phyloP scores from a whole-genome alignment of 768 basidiomycete genomes.

The Inosperma sp. region DNA sequence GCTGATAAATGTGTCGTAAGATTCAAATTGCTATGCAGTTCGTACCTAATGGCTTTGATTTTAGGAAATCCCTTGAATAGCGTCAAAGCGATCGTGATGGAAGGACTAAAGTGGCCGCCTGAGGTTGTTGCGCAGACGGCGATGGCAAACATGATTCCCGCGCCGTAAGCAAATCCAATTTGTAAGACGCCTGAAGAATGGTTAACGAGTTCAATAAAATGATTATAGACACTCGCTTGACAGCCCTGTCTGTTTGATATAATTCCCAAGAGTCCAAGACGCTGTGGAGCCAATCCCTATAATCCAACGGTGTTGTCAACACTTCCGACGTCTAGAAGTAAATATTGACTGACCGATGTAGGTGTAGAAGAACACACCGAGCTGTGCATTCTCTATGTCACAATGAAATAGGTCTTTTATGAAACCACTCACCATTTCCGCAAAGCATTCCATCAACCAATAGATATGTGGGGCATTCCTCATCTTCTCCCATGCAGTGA shows the following conservation, averaged over 20 bases:
- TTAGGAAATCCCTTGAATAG: constrained; percentile 53
- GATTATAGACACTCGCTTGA: constrained; percentile 45
- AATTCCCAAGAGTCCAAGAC: constrained; percentile 44
- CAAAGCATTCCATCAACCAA: constrained; percentile 54
- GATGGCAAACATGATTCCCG: constrained; percentile 59
- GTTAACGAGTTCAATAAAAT: too few relatives aligned
- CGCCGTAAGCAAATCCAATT: constrained; percentile 53
- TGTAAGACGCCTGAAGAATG: constrained; percentile 48
- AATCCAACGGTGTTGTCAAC: too few relatives aligned
- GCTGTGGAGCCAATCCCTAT: constrained; percentile 54
- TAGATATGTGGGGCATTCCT: constrained; percentile 42
- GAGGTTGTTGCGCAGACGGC: constrained; percentile 48
- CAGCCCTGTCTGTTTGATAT: constrained; percentile 36
- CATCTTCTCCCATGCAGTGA: constrained; percentile 48
- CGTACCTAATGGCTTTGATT: constrained; percentile 47
- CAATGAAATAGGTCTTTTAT: too few relatives aligned
- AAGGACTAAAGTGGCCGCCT: constrained; percentile 64
- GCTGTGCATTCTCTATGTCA: too few relatives aligned
- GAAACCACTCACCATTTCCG: constrained; percentile 45
- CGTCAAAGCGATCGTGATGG: constrained; percentile 50
- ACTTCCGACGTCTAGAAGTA: too few relatives aligned
- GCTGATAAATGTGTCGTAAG: too few relatives aligned
- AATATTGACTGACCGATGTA: constrained; percentile 50
- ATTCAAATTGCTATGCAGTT: too few relatives aligned
- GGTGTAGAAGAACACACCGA: constrained; percentile 60